Conservation (phyloP, 1,139 yeast species). For the Yamadazyma sp. region DNA sequence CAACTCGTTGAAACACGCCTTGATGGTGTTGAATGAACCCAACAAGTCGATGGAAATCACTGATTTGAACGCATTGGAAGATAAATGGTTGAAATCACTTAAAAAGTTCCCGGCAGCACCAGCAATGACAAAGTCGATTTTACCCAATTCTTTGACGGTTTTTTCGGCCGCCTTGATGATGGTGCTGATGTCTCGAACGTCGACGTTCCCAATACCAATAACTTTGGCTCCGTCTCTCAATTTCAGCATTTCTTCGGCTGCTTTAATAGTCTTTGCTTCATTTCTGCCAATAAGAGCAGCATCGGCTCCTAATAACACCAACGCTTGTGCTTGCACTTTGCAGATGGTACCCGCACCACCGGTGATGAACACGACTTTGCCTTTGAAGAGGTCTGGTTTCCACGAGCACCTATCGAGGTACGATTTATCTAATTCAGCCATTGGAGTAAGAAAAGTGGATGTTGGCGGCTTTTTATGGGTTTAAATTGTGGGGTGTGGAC, state of each 20-base stretch:
- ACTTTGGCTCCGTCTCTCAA: conserved; percentile 68
- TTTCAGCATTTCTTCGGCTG: conserved; percentile 62
- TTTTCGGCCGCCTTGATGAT: conserved; percentile 61
- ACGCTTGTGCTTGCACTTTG: conserved; percentile 84
- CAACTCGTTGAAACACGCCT: conserved; percentile 74
- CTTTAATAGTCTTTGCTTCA: conserved; percentile 59
- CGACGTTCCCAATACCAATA: conserved; percentile 69
- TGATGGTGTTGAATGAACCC: conserved; percentile 86
- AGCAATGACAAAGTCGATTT: conserved; percentile 82
- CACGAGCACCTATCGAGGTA: conserved; percentile 30
- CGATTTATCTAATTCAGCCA: conserved; percentile 10
- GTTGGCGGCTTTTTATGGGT: background rate
- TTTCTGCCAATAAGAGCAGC: conserved; percentile 88
- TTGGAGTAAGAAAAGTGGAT: background rate
- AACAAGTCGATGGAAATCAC: conserved; percentile 84
- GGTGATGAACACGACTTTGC: conserved; percentile 87
- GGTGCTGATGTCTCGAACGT: conserved; percentile 70
- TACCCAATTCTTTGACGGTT: conserved; percentile 68
- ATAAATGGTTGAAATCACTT: conserved; percentile 74
- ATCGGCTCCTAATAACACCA: conserved; percentile 81
- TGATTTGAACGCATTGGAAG: conserved; percentile 84
- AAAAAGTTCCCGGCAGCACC: conserved; percentile 98
- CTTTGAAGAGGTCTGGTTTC: conserved; percentile 71
- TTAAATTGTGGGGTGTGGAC: background rate
- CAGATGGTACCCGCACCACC: conserved; percentile 98